Evolutionary conservation across 805 yeast species (phyloP).

Genomic region (Candida vaughaniae): DNA sequence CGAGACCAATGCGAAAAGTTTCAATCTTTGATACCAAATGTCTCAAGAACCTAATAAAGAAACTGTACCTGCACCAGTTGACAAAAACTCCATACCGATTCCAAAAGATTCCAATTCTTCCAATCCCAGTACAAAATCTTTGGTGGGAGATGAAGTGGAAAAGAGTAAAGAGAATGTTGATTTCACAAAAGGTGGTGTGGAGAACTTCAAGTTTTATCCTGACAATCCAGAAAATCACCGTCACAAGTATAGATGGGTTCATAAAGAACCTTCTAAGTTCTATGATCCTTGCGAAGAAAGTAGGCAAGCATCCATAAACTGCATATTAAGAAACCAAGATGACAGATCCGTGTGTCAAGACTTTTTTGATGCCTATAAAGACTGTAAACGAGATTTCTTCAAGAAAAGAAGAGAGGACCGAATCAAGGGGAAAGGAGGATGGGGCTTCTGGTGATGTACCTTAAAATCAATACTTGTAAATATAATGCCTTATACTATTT

Average conservation of each 20-base stretch:
- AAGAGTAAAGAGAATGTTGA: slow-evolving; percentile 45
- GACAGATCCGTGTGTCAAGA: slow-evolving; percentile 63
- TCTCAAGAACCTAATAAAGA: too few relatives aligned
- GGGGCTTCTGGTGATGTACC: slow-evolving; percentile 40
- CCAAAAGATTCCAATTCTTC: neutral
- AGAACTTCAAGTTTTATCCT: slow-evolving; percentile 71
- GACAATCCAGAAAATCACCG: slow-evolving; percentile 77
- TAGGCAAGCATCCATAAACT: slow-evolving; percentile 79
- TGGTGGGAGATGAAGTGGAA: slow-evolving; percentile 25
- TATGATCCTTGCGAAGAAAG: slow-evolving; percentile 94
- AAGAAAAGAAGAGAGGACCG: slow-evolving; percentile 36
- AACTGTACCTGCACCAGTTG: too few relatives aligned
- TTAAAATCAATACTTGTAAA: neutral
- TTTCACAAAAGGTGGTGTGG: slow-evolving; percentile 50
- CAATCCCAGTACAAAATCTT: neutral
- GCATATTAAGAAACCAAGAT: slow-evolving; percentile 77
- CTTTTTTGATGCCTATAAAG: slow-evolving; percentile 89
- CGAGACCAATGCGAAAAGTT: too few relatives aligned
- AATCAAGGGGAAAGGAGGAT: slow-evolving; percentile 39
- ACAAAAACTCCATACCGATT: too few relatives aligned
- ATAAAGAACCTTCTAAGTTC: slow-evolving; percentile 78
- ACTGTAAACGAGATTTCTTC: slow-evolving; percentile 68
- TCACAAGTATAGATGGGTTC: slow-evolving; percentile 66
- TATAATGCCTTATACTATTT: neutral
- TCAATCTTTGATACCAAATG: too few relatives aligned